phyloP scores from a whole-genome alignment of 2,329 filamentous ascomycete species.

The Ceratocystis papillata region DNA sequence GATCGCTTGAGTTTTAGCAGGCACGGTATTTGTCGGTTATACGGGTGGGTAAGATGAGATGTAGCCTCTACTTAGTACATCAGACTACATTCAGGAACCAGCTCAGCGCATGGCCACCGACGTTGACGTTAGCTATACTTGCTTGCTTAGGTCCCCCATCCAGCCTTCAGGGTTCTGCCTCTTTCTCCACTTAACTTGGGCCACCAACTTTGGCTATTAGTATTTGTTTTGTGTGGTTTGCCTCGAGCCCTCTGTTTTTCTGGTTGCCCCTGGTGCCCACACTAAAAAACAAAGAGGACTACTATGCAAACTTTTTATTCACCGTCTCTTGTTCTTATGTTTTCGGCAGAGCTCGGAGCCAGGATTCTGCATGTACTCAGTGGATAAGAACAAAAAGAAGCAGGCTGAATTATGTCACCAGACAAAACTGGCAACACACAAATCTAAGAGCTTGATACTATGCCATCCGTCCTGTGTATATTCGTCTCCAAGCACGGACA shows the following conservation, averaged over 20 bases:
- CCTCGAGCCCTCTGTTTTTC: neutral
- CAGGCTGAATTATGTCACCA: neutral
- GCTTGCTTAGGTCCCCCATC: neutral
- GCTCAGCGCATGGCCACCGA: neutral
- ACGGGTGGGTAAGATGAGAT: neutral
- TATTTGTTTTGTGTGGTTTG: slow-evolving; percentile 5
- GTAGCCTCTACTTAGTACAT: neutral
- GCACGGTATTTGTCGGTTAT: neutral
- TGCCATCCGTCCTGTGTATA: neutral
- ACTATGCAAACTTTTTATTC: neutral
- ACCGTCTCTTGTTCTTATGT: neutral
- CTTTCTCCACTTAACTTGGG: neutral
- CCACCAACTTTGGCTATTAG: neutral
- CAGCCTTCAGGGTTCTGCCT: neutral
- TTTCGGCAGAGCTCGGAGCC: slow-evolving; percentile 14
- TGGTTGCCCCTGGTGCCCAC: neutral
- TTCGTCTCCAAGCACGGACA: neutral
- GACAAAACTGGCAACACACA: neutral
- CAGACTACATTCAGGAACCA: slow-evolving; percentile 1
- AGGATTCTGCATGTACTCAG: neutral
- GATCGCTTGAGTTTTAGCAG: neutral
- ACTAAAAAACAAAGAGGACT: neutral
- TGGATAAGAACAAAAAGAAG: neutral
- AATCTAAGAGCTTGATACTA: neutral
- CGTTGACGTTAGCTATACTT: neutral